Evolutionary conservation across 495 filamentous ascomycete genomes (phyloP), one percentile per base, ranked within the genome.

Genomic region (Clavariopsis aquatica): DNA sequence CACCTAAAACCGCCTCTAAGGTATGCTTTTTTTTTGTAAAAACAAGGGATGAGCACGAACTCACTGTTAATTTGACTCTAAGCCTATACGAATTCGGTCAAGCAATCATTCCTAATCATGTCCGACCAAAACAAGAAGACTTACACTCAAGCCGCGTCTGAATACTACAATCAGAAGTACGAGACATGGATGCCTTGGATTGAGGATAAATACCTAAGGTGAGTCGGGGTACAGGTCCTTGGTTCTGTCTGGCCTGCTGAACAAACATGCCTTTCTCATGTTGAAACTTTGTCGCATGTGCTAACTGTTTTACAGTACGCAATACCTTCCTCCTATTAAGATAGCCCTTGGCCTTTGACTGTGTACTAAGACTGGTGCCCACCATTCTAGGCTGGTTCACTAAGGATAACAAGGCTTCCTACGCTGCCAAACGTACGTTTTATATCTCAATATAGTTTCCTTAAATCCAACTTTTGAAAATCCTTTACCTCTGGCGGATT

Each of bases 121-220:
- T 13, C 60, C 46, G 54, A 64, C 36, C 24, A 49, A 31, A 64
- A 58, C 46, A 52, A 61, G 26, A 73, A 80, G 46, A 67, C 75
- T 5, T 79, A 79, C 66, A 60, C 65, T 7, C 82, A 87, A 68
- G 85, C 82, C 82, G 76, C 78, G 19, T 82, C 80, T 62, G 72
- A 84, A 49, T 78, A 76, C 13, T 88, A 87, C 78, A 82, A 85
- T 72, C 73, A 81, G 12, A 83, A 88, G 69, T 89, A 90, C 71
- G 84, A 89, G 67, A 80, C 78, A 54, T 90, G 87, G 88, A 83
- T 89, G 75, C 87, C 88, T 5, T 91, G 87, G 86, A 79, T 89
- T 36, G 88, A 91, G 52, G 88, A 90, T 73, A 73, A 82, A 57
- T 89, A 88, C 69, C 79, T 91, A 19, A 78, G n/a, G n/a, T n/a